Evolutionary conservation across 2,329 filamentous ascomycete genomes (phyloP).

Genomic region (Verticillium zaregamsianum): DNA sequence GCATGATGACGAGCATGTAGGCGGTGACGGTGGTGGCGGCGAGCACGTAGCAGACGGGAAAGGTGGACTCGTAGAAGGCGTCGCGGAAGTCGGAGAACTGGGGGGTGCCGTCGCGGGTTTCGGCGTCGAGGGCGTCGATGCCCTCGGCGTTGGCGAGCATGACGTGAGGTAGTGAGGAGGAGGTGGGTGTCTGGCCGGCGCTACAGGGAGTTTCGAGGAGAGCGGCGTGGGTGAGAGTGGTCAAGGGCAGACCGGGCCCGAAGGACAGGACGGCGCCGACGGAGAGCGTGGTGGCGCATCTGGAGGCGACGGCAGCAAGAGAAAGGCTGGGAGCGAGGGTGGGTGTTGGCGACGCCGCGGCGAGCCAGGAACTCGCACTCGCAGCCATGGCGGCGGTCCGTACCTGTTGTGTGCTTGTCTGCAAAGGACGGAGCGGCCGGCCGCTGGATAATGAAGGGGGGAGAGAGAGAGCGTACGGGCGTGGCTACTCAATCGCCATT

Average conservation of each 20-base stretch:
- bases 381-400: conserved; percentile 22
- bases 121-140: conserved; percentile 32
- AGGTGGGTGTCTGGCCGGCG: conserved; percentile 19
- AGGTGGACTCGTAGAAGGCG: conserved; percentile 90
- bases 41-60: conserved; percentile 89
- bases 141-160: conserved; percentile 37
- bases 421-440: conserved; percentile 18
- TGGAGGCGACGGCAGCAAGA: conserved; percentile 21
- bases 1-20: conserved; percentile 84
- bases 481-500: conserved; percentile 26
- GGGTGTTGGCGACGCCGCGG: conserved; percentile 14
- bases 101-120: conserved; percentile 22
- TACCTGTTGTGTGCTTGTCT: conserved; percentile 16
- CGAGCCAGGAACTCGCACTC: conserved; percentile 15
- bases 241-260: conserved; percentile 41
- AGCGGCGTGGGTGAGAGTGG: conserved; percentile 56
- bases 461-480: conserved; percentile 16
- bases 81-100: conserved; percentile 65
- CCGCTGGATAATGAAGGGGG: conserved; percentile 17
- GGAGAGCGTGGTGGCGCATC: conserved; percentile 38
- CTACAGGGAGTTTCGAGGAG: conserved; percentile 55
- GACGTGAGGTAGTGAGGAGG: conserved; percentile 28
- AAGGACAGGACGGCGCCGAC: conserved; percentile 45
- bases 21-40: conserved; percentile 86
- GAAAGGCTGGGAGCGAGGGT: conserved; percentile 13